Base-by-base conservation (phyloP, 2,329 filamentous ascomycete species). In the Trichophyton schoenleinii region DNA sequence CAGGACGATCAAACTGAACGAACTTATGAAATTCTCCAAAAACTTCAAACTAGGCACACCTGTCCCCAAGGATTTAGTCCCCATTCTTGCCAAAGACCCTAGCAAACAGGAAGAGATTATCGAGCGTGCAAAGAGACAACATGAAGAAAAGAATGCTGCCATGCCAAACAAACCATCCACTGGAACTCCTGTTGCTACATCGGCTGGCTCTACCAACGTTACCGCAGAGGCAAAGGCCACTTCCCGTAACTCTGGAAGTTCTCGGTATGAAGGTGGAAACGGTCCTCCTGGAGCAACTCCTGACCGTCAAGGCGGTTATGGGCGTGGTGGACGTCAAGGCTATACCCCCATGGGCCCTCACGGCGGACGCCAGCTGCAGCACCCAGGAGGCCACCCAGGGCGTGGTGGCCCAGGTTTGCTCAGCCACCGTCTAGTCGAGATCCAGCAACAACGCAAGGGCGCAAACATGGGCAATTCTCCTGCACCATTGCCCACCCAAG, bases 81-180 rank as follows among this genome's bases (percentile, higher is more conserved):
- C 89, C 1, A 99, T 99, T 66, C 87, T 99, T 63, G 92, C 94
- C 62, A 99, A 97, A 72, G 94, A 99, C 71, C 91, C 91, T n/a
- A 82, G 79, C 53, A 99, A 96, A 77, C 94, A 97, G 74, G 86
- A 91, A 69, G 85, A 91, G 70, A 97, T 99, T 65, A 87, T 96
- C 69, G 87, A 91, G 68, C 95, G 91, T 73, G 90, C 90, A 0
- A 84, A 89, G 63, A 83, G 85, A 69, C 87, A 92, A 66, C 86
- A 85, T 1, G 85, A 89, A 61, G 76, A 80, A 52, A 77, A 82
- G 64, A 70, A 77, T 48, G 69, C 73, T 68, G 67, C 77, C 68
- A 64, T 66, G n/a, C 60, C 72, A 13, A 41, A 38, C 5, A 46
- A 60, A 20, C 53, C 59, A 22, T 55, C 61, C 11, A 38, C 62